These are phyloP conservation scores for Aspergillus diversus DNA, from an alignment of 495 filamentous ascomycete species.

Conservation along the genomic window DNA sequence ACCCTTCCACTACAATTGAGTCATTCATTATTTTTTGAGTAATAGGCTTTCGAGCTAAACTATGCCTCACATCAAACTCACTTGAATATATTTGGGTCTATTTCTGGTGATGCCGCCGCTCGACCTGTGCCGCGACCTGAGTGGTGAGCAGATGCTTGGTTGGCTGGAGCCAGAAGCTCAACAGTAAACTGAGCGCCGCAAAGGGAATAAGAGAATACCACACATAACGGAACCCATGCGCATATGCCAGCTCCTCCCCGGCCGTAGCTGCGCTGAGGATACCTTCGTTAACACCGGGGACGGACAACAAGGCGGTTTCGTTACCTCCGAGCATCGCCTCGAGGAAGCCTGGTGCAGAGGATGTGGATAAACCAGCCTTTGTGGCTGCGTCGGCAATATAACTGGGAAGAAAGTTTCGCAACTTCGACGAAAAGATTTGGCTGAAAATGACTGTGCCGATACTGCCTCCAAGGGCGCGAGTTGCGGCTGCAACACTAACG, in stretches of 20 bases:
- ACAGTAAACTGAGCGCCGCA: background rate
- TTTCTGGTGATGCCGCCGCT: too few relatives aligned
- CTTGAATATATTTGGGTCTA: too few relatives aligned
- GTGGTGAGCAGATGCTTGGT: constrained; percentile 34
- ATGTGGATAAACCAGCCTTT: background rate
- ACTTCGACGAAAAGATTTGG: background rate
- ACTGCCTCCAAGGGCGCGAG: background rate
- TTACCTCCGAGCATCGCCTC: too few relatives aligned
- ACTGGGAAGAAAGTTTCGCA: background rate
- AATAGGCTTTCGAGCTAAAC: too few relatives aligned
- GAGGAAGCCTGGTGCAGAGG: background rate
- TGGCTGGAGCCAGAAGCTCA: too few relatives aligned
- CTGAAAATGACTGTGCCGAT: background rate
- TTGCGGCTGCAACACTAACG: background rate
- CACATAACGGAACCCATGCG: background rate
- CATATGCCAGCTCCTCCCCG: background rate
- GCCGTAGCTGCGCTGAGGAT: background rate
- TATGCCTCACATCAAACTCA: too few relatives aligned
- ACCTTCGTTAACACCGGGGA: background rate
- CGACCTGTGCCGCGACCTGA: too few relatives aligned
- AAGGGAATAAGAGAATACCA: background rate
- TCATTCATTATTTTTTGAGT: too few relatives aligned
- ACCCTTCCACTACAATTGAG: too few relatives aligned
- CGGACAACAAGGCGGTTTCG: background rate
- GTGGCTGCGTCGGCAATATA: background rate